A percentile compares a stretch with the other conserved stretches of the same genome.
phyloP scores from a whole-genome alignment of 345 rosid species.

The Citrus medica region DNA sequence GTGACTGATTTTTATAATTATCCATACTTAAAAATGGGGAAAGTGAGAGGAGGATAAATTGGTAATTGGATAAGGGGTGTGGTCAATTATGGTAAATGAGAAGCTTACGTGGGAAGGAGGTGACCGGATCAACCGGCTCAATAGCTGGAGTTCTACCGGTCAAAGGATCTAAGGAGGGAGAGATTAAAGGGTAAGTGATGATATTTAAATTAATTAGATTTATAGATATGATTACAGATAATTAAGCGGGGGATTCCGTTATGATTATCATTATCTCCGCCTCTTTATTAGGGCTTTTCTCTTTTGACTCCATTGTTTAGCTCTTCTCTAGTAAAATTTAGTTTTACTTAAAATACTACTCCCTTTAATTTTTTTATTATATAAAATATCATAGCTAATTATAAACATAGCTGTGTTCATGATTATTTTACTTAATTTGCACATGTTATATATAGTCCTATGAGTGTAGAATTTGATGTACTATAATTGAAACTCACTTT shows the following conservation, averaged over 20 bases:
- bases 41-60: neutral
- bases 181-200: constrained; percentile 1
- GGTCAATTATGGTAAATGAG: neutral
- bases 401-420: no score
- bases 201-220: neutral
- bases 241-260: constrained; percentile 19
- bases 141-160: neutral
- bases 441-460: no score
- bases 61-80: neutral
- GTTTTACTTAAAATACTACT: no score
- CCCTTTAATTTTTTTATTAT: no score
- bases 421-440: no score
- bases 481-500: no score
- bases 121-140: constrained; percentile 18
- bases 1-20: neutral
- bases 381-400: no score
- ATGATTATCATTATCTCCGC: constrained; percentile 14
- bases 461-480: no score
- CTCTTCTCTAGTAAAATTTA: neutral
- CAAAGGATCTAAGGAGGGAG: neutral
- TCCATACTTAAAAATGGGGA: neutral
- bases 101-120: neutral
- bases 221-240: constrained; percentile 11
- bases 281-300: neutral
- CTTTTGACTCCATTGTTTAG: neutral